Evolutionary conservation across 352 stramenopile species (phyloP).

Genomic region (Pythium aphanidermatum): DNA sequence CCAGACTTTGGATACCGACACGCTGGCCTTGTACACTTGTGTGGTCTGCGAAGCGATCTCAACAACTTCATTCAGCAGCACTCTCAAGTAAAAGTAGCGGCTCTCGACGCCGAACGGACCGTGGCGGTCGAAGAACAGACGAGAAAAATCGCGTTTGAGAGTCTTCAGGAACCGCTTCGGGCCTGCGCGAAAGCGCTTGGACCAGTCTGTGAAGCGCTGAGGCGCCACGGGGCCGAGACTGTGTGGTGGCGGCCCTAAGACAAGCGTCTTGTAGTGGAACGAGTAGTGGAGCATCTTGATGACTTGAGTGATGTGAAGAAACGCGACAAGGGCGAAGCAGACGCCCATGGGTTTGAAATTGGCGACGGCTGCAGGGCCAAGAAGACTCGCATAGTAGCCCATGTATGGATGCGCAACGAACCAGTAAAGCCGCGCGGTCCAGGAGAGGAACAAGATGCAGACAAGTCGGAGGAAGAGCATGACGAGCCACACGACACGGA

Average conservation of each 20-base stretch:
- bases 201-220: conserved; percentile 5
- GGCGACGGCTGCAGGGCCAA: conserved; percentile 3
- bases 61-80: conserved; percentile 29
- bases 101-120: conserved; percentile 31
- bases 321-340: conserved; percentile 3
- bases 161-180: not conserved
- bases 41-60: conserved; percentile 36
- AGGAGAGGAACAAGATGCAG: conserved; percentile 11
- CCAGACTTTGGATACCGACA: conserved; percentile 34
- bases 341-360: conserved; percentile 12
- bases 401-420: conserved; percentile 23
- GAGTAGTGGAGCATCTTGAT: conserved; percentile 10
- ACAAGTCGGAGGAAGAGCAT: not conserved
- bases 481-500: conserved; percentile 1
- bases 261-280: conserved; percentile 6
- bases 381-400: conserved; percentile 19
- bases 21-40: conserved; percentile 38
- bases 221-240: conserved; percentile 2
- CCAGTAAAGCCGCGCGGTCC: conserved; percentile 13
- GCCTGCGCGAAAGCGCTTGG: conserved; percentile 4
- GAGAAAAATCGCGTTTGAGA: conserved; percentile 1
- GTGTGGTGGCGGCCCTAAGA: conserved; percentile 1
- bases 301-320: conserved; percentile 1
- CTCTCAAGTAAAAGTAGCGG: conserved; percentile 21
- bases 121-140: conserved; percentile 19